A percentile compares a stretch with the other conserved stretches of the same genome.
Conservation (phyloP, 768 basidiomycete genomes). For the Tulasnella calospora region DNA sequence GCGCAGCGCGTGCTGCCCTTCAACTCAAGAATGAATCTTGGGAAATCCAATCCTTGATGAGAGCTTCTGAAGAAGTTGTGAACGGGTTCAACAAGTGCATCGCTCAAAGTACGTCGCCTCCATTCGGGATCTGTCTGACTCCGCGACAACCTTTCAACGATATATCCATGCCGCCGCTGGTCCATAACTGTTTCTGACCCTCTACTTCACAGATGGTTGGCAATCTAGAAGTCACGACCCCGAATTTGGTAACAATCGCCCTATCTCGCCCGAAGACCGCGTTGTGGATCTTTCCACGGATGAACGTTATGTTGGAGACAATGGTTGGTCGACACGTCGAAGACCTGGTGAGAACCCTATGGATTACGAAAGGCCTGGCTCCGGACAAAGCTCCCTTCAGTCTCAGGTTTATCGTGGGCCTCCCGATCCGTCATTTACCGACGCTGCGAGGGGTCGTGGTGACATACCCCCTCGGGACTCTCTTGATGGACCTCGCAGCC, state of each 20-base stretch:
- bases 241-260: neutral
- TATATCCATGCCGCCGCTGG: neutral
- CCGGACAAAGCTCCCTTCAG: neutral
- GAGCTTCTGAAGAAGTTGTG: conserved; percentile 10
- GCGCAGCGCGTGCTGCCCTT: conserved; percentile 15
- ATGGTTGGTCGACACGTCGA: conserved; percentile 22
- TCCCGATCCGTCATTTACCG: conserved; percentile 1
- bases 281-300: conserved; percentile 8
- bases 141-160: neutral
- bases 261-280: neutral
- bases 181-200: neutral
- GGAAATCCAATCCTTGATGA: neutral
- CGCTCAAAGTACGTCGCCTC: conserved; percentile 9
- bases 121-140: neutral
- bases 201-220: neutral
- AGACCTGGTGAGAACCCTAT: conserved; percentile 2
- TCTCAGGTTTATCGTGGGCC: conserved; percentile 10
- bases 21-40: conserved; percentile 14
- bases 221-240: conserved; percentile 5
- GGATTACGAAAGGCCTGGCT: conserved; percentile 2
- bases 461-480: neutral
- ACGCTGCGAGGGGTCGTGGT: conserved; percentile 2
- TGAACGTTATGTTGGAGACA: conserved; percentile 10
- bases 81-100: conserved; percentile 15
- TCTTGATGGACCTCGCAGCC: neutral